Percentiles rank a stretch among this genome's conserved stretches.
Evolutionary conservation across 2,329 filamentous ascomycete genomes (phyloP).

Genomic region (Fusarium torreyae): DNA sequence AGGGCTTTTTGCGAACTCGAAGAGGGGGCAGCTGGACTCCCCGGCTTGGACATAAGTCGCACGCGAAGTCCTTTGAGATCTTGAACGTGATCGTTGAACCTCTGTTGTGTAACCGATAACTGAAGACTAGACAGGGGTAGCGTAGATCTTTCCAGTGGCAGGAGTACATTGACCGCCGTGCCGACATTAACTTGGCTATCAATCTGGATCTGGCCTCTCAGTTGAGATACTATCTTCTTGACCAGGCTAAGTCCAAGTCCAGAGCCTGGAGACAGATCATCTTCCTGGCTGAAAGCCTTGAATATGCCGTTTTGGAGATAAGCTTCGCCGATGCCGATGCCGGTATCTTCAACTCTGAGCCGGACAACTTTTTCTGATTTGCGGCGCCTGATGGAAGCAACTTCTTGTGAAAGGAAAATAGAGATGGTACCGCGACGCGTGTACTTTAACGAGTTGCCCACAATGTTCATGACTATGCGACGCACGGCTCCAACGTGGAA

Average conservation of each 20-base stretch:
- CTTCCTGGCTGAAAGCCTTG: conserved; percentile 4
- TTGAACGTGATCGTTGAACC: neutral
- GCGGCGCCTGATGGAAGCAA: neutral
- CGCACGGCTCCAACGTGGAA: too few species aligned
- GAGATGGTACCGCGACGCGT: neutral
- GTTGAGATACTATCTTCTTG: neutral
- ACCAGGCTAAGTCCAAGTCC: conserved; percentile 3
- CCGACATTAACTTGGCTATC: neutral
- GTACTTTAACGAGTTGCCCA: too few species aligned
- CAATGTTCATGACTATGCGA: too few species aligned
- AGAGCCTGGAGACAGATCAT: neutral
- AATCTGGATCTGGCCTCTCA: neutral
- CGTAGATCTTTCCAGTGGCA: neutral
- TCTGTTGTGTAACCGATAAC: neutral
- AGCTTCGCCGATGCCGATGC: neutral
- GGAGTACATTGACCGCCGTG: neutral
- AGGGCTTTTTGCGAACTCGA: neutral
- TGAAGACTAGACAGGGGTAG: neutral
- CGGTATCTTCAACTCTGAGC: neutral
- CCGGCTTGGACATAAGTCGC: neutral
- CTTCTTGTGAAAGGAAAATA: neutral
- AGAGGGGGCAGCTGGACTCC: too few species aligned
- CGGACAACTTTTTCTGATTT: neutral
- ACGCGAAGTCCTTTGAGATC: neutral
- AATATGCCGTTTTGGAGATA: neutral